Percentiles rank a stretch among this genome's conserved stretches.
These are phyloP conservation scores for Erysimum pusillum DNA, from an alignment of 441 rosid species.

Conservation along the genomic window DNA sequence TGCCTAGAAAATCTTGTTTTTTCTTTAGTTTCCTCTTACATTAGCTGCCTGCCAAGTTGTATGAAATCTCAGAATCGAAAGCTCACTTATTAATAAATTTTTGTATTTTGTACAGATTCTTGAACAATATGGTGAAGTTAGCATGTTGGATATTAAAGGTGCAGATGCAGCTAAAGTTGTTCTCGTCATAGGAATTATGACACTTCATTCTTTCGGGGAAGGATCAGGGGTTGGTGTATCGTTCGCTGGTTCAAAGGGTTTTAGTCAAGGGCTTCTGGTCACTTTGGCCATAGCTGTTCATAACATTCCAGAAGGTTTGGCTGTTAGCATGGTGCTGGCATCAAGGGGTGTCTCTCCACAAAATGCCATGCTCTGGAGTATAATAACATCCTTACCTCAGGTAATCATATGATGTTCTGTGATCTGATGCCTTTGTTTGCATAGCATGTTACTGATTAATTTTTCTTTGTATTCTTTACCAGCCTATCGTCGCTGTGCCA, in stretches of 20 bases:
- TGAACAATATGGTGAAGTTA: slow-evolving; percentile 96
- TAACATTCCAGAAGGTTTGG: slow-evolving; percentile 96
- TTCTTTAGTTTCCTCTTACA: slow-evolving; percentile 4
- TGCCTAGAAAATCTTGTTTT: not conserved
- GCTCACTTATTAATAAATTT: not conserved
- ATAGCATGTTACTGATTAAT: slow-evolving; percentile 21
- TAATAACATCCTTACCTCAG: slow-evolving; percentile 98
- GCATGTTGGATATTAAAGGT: slow-evolving; percentile 98
- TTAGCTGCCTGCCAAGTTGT: slow-evolving; percentile 19
- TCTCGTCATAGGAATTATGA: slow-evolving; percentile 97
- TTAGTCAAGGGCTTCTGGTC: slow-evolving; percentile 94
- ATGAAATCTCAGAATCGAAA: not conserved
- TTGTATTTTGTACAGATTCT: slow-evolving; percentile 66
- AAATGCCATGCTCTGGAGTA: slow-evolving; percentile 99
- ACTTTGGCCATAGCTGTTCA: slow-evolving; percentile 98
- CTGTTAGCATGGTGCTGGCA: slow-evolving; percentile 98
- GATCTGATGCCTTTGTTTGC: slow-evolving; percentile 26
- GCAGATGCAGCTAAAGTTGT: slow-evolving; percentile 96
- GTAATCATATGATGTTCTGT: slow-evolving; percentile 49
- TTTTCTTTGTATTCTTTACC: slow-evolving; percentile 34
- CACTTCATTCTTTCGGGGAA: slow-evolving; percentile 99
- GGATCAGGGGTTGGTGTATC: slow-evolving; percentile 99
- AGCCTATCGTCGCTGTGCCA: slow-evolving; percentile 99
- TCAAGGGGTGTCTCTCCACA: slow-evolving; percentile 99
- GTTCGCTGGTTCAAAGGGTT: slow-evolving; percentile 95